Percentiles rank a stretch among this genome's conserved stretches.
Conservation (phyloP, 441 rosid species). For the Erodium moschatum region DNA sequence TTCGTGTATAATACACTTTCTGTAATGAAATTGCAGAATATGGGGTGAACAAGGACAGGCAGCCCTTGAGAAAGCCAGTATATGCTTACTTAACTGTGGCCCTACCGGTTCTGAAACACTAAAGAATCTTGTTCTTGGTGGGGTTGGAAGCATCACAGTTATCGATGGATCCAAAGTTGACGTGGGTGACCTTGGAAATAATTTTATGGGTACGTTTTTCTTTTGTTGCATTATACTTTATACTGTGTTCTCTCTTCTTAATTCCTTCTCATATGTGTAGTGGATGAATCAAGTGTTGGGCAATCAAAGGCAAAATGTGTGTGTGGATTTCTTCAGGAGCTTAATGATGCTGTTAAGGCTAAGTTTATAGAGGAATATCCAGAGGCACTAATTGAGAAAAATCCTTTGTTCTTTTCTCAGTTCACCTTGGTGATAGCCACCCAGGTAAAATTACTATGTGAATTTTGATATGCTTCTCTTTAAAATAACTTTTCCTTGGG, state of each 20-base stretch:
- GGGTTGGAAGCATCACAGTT: slow-evolving; percentile 81
- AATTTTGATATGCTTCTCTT: not conserved
- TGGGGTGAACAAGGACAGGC: slow-evolving; percentile 96
- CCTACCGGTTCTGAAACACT: slow-evolving; percentile 90
- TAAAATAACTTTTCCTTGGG: slow-evolving; percentile 8
- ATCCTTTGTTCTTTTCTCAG: slow-evolving; percentile 73
- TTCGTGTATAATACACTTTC: not conserved
- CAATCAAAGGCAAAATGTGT: slow-evolving; percentile 78
- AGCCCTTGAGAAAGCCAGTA: slow-evolving; percentile 71
- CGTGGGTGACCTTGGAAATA: slow-evolving; percentile 83
- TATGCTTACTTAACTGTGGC: slow-evolving; percentile 87
- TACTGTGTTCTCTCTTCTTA: slow-evolving; percentile 13
- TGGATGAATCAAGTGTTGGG: slow-evolving; percentile 71
- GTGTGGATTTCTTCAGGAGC: slow-evolving; percentile 80
- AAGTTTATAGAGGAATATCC: slow-evolving; percentile 76
- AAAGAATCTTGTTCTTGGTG: slow-evolving; percentile 91
- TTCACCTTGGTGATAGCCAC: slow-evolving; percentile 88
- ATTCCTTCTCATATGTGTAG: slow-evolving; percentile 32
- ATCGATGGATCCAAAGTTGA: slow-evolving; percentile 88
- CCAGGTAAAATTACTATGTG: slow-evolving; percentile 40
- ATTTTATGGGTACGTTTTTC: slow-evolving; percentile 63
- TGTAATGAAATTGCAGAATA: slow-evolving; percentile 42
- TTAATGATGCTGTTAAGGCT: slow-evolving; percentile 77
- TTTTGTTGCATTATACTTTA: not conserved
- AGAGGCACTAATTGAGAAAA: slow-evolving; percentile 42